Base-by-base conservation (phyloP, 331 rosid species). In the Erythrophleum ivorense region DNA sequence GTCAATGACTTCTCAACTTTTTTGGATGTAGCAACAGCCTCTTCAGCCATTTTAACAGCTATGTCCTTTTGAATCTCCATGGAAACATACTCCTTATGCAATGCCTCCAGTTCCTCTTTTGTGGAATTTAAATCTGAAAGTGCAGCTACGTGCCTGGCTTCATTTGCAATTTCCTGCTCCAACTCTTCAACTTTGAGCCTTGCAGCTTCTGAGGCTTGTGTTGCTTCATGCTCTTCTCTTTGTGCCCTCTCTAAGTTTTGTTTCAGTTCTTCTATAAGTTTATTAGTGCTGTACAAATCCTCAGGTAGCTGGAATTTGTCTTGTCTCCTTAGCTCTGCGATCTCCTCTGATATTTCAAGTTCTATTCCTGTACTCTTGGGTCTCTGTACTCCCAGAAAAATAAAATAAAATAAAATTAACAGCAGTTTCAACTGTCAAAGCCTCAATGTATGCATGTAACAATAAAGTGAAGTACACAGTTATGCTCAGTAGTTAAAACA, bases 101-200 rank as follows among this genome's bases (percentile, higher is more conserved):
- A 78, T 24, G 88, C 33, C 45, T 89, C 89, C 66, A 95, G 80
- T 84, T 95, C 98, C 53, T 75, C 89, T 58, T 82, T 87, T 19
- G 86, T 49, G 15, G 86, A 84, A 81, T 89, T 93, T 63, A 93
- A 83, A 52, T 95, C 98, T 0, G 89, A 82, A 80, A 91, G 88
- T 3, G 88, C 97, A 38, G 94, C 85, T 18, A 78, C 78, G 64
- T 89, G 88, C 81, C 83, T 86, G 5, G 88, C 85, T 83, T 91
- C 99, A 45, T 86, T 82, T 24, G 84, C 89, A 75, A 92, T 85
- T 11, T 88, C 94, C 81, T 90, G 87, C 88, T 93, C 93, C 89
- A 95, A 78, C 87, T 91, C 99, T 86, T 93, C 90, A 66, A 94
- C 90, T 84, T 90, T 89, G 29, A 78, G 87, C 89, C 84, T 87